These are phyloP conservation scores for Croton setiger DNA, from an alignment of 441 rosid species.

Conservation along the genomic window DNA sequence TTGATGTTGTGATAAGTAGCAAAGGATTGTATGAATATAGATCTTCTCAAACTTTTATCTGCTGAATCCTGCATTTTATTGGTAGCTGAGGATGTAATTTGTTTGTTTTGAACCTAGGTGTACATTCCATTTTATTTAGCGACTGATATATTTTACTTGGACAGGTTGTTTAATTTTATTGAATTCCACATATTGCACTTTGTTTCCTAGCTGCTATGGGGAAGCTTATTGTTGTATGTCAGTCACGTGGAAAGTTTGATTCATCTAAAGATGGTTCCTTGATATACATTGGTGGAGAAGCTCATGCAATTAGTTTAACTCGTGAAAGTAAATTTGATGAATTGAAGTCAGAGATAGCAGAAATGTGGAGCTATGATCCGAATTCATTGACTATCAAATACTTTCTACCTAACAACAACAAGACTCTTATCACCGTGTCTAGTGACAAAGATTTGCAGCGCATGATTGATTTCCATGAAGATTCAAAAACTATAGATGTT, in stretches of 20 bases:
- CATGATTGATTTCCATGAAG: conserved; percentile 38
- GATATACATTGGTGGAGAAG: conserved; percentile 45
- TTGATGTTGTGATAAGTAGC: background rate
- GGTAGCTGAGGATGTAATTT: background rate
- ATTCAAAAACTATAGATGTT: conserved; percentile 29
- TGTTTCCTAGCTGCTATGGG: conserved; percentile 15
- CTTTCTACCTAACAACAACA: conserved; percentile 34
- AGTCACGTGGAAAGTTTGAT: conserved; percentile 44
- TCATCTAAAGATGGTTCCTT: conserved; percentile 36
- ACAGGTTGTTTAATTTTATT: conserved; percentile 8
- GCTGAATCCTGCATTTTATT: background rate
- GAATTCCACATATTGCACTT: background rate
- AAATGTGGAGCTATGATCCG: conserved; percentile 40
- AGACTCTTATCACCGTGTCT: conserved; percentile 38
- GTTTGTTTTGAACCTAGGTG: background rate
- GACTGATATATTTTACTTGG: background rate
- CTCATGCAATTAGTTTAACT: conserved; percentile 40
- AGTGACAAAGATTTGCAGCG: conserved; percentile 35
- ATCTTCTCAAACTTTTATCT: background rate
- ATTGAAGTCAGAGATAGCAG: conserved; percentile 41
- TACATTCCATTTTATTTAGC: background rate
- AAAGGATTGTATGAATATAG: background rate
- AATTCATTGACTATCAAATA: conserved; percentile 27
- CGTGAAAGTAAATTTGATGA: conserved; percentile 34
- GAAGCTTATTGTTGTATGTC: conserved; percentile 43